Percentiles rank a stretch among this genome's conserved stretches.
phyloP scores from a whole-genome alignment of 164 flowering plant genomes.

The Berberis vulgaris region DNA sequence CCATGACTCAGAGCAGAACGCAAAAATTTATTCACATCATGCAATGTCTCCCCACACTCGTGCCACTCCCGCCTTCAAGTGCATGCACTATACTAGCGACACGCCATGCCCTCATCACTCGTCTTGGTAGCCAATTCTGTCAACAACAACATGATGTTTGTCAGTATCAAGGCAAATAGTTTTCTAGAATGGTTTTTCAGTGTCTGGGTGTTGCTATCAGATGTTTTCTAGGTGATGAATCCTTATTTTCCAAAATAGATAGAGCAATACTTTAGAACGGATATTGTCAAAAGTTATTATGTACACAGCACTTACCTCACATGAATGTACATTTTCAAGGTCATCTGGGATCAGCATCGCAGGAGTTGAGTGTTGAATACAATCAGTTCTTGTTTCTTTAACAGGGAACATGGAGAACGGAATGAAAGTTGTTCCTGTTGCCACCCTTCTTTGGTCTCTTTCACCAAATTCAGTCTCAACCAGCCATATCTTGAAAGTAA shows the following conservation, averaged over 20 bases:
- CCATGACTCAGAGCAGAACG: conserved; percentile 7
- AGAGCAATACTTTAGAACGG: too few species aligned
- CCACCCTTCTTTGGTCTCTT: conserved; percentile 23
- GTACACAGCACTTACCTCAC: conserved; percentile 35
- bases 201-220: too few species aligned
- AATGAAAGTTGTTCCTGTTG: conserved; percentile 44
- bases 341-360: conserved; percentile 42
- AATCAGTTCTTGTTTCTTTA: conserved; percentile 33
- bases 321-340: conserved; percentile 46
- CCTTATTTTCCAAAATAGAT: too few species aligned
- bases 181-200: too few species aligned
- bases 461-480: conserved; percentile 28
- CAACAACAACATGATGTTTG: neutral
- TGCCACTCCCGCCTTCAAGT: conserved; percentile 12
- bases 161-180: too few species aligned
- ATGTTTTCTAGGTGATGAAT: too few species aligned
- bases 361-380: conserved; percentile 43
- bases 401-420: conserved; percentile 51
- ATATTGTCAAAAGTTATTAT: too few species aligned
- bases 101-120: conserved; percentile 19
- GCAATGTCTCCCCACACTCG: conserved; percentile 9
- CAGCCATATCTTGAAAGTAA: conserved; percentile 18
- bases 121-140: conserved; percentile 20
- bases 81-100: conserved; percentile 16
- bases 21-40: conserved; percentile 9